These are phyloP conservation scores for Candida koratica DNA, from an alignment of 805 yeast species.

Conservation along the genomic window DNA sequence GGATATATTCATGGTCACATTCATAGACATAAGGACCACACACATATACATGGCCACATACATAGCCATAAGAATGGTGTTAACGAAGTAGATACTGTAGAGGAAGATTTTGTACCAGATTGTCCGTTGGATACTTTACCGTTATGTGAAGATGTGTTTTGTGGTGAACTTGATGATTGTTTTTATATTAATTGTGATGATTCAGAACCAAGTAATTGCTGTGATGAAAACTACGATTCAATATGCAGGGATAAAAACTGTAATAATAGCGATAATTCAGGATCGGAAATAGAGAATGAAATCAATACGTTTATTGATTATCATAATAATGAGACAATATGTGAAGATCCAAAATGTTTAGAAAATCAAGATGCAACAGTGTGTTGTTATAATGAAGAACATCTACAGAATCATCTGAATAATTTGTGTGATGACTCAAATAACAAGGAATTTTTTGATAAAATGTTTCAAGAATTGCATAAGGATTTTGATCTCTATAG, in stretches of 20 bases:
- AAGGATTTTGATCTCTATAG: slow-evolving; percentile 19
- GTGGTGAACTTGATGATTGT: slow-evolving; percentile 44
- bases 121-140: slow-evolving; percentile 26
- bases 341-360: slow-evolving; percentile 12
- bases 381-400: slow-evolving; percentile 14
- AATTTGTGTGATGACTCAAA: slow-evolving; percentile 30
- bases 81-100: background rate
- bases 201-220: slow-evolving; percentile 6
- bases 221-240: slow-evolving; percentile 6
- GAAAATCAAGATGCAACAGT: slow-evolving; percentile 9
- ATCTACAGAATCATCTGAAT: slow-evolving; percentile 15
- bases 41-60: slow-evolving; percentile 67
- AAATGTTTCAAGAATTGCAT: slow-evolving; percentile 36
- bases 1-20: slow-evolving; percentile 69
- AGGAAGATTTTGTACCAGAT: slow-evolving; percentile 1
- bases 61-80: slow-evolving; percentile 37
- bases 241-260: slow-evolving; percentile 8
- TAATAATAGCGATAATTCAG: slow-evolving; percentile 3
- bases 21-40: slow-evolving; percentile 57
- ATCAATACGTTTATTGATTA: background rate
- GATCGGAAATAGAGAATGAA: background rate
- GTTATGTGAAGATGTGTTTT: slow-evolving; percentile 39
- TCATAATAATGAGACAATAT: slow-evolving; percentile 1
- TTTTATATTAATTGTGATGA: slow-evolving; percentile 36
- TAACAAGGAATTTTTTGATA: slow-evolving; percentile 35